phyloP scores from a whole-genome alignment of 805 yeast species.

The Aciculoconidium aculeatum region DNA sequence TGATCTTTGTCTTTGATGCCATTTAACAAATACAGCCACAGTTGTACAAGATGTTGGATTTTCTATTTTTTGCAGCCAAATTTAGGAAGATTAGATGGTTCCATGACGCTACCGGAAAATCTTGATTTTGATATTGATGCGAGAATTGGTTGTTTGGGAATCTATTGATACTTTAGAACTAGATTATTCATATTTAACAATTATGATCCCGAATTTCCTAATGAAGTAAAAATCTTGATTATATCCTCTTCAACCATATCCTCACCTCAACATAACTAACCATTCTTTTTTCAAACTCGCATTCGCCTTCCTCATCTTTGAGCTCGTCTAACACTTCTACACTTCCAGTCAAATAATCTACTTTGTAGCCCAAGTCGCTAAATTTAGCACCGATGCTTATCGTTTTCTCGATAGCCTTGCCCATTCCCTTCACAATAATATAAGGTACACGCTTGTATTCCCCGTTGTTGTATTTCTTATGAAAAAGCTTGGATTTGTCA shows the following conservation, averaged over 20 bases:
- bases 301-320: slow-evolving; percentile 13
- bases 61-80: too few relatives aligned
- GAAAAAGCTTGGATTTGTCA: slow-evolving; percentile 16
- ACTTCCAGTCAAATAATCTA: slow-evolving; percentile 60
- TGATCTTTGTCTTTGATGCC: too few relatives aligned
- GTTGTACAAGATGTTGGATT: too few relatives aligned
- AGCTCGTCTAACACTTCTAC: slow-evolving; percentile 72
- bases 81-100: too few relatives aligned
- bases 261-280: slow-evolving; percentile 44
- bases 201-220: too few relatives aligned
- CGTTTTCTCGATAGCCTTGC: slow-evolving; percentile 56
- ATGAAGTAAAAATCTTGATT: too few relatives aligned
- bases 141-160: too few relatives aligned
- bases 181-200: too few relatives aligned
- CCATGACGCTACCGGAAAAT: too few relatives aligned
- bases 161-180: too few relatives aligned
- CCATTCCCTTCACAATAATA: slow-evolving; percentile 69
- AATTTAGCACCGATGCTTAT: slow-evolving; percentile 59
- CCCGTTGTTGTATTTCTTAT: slow-evolving; percentile 22
- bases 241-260: slow-evolving; percentile 24
- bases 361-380: slow-evolving; percentile 43
- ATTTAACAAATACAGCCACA: too few relatives aligned
- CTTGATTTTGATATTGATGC: too few relatives aligned
- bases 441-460: slow-evolving; percentile 36
- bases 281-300: slow-evolving; percentile 34